A percentile compares a stretch with the other conserved stretches of the same genome.
phyloP scores from a whole-genome alignment of 208 protist genomes.

The Balamuthia mandrillaris region DNA sequence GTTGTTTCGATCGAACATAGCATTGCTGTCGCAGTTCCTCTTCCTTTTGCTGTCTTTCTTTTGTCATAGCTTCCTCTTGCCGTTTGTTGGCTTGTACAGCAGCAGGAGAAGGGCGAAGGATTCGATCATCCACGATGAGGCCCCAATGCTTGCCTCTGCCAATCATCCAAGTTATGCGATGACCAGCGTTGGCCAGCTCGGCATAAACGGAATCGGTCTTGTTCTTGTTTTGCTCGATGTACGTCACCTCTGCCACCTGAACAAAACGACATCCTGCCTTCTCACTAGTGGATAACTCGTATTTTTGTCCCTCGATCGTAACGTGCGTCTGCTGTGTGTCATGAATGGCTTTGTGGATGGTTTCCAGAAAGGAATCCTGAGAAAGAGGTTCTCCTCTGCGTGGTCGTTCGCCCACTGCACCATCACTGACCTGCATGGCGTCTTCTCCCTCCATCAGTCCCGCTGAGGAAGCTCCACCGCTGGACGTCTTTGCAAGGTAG shows the following conservation, averaged over 20 bases:
- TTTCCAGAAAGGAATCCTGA: not conserved
- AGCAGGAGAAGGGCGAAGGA: not conserved
- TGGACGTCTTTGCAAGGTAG: not conserved
- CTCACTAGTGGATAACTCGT: conserved; percentile 24
- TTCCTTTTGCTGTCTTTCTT: not conserved
- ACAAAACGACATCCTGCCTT: conserved; percentile 27
- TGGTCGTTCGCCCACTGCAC: not conserved
- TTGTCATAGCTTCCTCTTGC: not conserved
- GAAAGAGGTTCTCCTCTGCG: conserved; percentile 11
- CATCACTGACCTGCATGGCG: not conserved
- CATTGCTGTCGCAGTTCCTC: not conserved
- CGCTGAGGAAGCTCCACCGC: not conserved
- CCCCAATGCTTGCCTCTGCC: conserved; percentile 13
- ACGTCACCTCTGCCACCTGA: conserved; percentile 9
- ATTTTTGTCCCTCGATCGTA: not conserved
- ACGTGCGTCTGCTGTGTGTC: not conserved
- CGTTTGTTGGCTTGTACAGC: not conserved
- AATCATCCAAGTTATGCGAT: conserved; percentile 29
- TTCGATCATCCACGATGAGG: conserved; percentile 28
- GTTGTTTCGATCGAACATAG: not conserved
- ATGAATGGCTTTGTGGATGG: conserved; percentile 36
- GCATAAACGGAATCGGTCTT: conserved; percentile 40
- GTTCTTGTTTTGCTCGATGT: conserved; percentile 46
- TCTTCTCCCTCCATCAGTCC: conserved; percentile 7
- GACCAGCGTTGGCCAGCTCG: conserved; percentile 19